Evolutionary conservation across 345 rosid species (phyloP), one percentile per base, ranked within the genome.

Genomic region (Melaleuca alternifolia): DNA sequence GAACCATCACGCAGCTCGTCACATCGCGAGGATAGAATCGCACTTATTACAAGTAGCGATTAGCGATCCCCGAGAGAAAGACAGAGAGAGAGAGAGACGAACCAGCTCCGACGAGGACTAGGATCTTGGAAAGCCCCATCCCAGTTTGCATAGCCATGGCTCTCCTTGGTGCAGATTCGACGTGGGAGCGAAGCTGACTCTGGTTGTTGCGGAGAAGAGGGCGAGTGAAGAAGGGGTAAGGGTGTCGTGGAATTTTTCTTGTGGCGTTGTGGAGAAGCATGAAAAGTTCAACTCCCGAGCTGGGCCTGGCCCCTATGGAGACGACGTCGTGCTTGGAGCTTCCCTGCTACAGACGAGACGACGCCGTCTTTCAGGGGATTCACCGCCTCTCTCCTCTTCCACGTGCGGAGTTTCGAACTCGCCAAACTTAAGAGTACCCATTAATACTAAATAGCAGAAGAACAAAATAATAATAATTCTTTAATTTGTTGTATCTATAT

Each of bases 61-160:
- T 48, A n/a, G 82, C 48, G 44, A 37, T 44, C 12, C 10, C 54
- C 6, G 18, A 46, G 30, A 46, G 53, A 44, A 18, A 44, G 7
- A 71, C 30, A 82, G 53, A 10, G 59, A 21, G 33, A 37, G 5
- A 11, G n/a, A 65, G 79, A 71, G 54, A 20, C 11, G 53, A 89
- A 92, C 99, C 99, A 87, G 98, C 98, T 89, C 99, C 98, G 86
- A 90, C 98, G 65, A 97, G 86, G 90, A 97, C 6, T 83, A 97
- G 65, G 89, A 97, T 93, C 94, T 84, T 94, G 18, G 96, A 92
- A 41, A 95, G 85, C 56, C 99, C 92, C 26, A 97, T 85, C 81
- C 98, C 97, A 11, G 94, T 54, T 89, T 96, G 99, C 96, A 95
- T 85, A 85, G 98, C 95, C 99, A 97, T 97, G 88, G 85, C 87